Conservation (phyloP, 306 rosid species). For the Dalbergia oliveri region DNA sequence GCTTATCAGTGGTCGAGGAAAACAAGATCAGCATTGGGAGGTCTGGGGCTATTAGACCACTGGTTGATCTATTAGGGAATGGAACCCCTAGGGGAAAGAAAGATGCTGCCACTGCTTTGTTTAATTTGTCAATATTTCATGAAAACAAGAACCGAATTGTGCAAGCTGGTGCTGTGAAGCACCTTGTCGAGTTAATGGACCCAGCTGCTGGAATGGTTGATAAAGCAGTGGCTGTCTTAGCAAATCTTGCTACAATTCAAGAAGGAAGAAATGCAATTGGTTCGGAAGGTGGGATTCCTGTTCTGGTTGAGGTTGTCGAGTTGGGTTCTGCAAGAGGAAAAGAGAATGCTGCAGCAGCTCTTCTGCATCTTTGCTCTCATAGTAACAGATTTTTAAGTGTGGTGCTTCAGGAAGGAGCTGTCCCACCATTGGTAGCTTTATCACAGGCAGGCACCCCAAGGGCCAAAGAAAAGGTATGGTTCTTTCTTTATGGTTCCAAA, state of each 20-base stretch:
- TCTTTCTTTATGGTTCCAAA: constrained; percentile 26
- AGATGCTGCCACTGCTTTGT: constrained; percentile 97
- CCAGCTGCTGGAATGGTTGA: constrained; percentile 99
- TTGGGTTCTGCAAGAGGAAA: constrained; percentile 96
- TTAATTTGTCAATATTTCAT: constrained; percentile 85
- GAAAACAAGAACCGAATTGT: constrained; percentile 92
- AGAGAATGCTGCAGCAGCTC: constrained; percentile 98
- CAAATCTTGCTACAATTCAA: constrained; percentile 88
- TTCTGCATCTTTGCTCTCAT: constrained; percentile 78
- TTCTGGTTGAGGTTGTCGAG: constrained; percentile 95
- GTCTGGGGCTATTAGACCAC: constrained; percentile 89
- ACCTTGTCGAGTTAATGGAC: constrained; percentile 97
- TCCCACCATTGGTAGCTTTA: constrained; percentile 92
- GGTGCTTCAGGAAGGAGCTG: constrained; percentile 95
- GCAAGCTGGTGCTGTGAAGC: constrained; percentile 92
- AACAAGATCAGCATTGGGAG: constrained; percentile 88
- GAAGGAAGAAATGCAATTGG: constrained; percentile 92
- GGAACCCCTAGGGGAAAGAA: constrained; percentile 98
- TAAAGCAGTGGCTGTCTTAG: constrained; percentile 95
- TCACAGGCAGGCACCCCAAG: constrained; percentile 95
- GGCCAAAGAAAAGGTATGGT: constrained; percentile 92
- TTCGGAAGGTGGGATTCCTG: constrained; percentile 83
- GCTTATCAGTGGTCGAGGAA: constrained; percentile 93
- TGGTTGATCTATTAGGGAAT: constrained; percentile 88
- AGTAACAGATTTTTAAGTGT: constrained; percentile 61